Evolutionary conservation across 257 asterid genomes (phyloP), one percentile per base, ranked within the genome.

Genomic region (Eustoma russellianum): DNA sequence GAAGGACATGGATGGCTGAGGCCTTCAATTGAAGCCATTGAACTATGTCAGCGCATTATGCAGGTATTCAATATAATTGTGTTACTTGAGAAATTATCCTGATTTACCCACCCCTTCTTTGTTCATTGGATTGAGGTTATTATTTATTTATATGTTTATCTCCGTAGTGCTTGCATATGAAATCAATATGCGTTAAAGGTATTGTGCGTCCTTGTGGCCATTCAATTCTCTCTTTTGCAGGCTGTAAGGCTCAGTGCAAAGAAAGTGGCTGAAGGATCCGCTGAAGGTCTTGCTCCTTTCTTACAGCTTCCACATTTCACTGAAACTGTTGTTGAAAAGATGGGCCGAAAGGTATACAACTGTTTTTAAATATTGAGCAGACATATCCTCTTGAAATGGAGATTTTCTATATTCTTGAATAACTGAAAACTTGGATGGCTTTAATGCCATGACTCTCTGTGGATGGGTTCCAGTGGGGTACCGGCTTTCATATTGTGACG

Each of bases 1-100:
- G 82, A 78, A 74, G 94, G 93, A 64, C 94, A 82, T 45, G 95
- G 96, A 65, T 90, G 98, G 98, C 83, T 90, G 48, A 79, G 94
- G 68, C 96, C 98, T 51, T 73, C 96, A 15, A 24, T 80, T 28
- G 98, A 93, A 60, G 85, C 82, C 46, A 53, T 86, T 66, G 98
- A 90, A 77, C 93, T 90, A 16, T 83, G 93, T 49, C 98, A 90
- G 69, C 74, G 93, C 72, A 73, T 90, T 65, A 68, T 77, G 64
- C 98, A 90, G 98, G 98, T 90, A 62, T 19, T 15, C 46, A 15
- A 48, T 65, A 60, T 56, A 45, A 15, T 59, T 66, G 16, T 41
- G 60, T 46, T 45, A 5, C 40, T 56, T 9, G 15, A 17, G 48
- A 43, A 35, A 34, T n/a, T 13, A 59, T 48, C 41, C 2, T 17